Percentiles rank a stretch among this genome's conserved stretches.
These are phyloP conservation scores for Chlorophyllum brunneum DNA, from an alignment of 768 basidiomycete species.

Conservation along the genomic window DNA sequence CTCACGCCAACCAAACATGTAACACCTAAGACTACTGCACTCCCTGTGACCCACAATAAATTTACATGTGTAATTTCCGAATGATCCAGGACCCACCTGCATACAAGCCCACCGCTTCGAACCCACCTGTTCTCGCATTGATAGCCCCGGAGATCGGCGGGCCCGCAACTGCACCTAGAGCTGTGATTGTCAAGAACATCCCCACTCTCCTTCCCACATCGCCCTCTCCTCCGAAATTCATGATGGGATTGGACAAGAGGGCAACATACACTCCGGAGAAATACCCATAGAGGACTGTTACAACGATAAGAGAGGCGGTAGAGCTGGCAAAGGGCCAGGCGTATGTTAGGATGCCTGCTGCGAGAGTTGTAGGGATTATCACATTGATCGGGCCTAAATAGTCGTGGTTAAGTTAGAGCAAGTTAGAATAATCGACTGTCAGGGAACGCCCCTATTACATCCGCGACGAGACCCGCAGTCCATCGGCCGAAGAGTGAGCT, in stretches of 20 bases:
- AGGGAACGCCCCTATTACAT: conserved; percentile 44
- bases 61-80: too few species aligned
- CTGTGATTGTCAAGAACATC: conserved; percentile 57
- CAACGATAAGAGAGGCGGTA: conserved; percentile 41
- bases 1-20: neutral
- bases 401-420: too few species aligned
- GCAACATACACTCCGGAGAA: conserved; percentile 61
- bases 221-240: conserved; percentile 53
- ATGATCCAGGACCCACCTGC: conserved; percentile 46
- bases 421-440: too few species aligned
- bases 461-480: conserved; percentile 47
- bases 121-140: conserved; percentile 47
- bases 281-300: conserved; percentile 67
- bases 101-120: conserved; percentile 50
- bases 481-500: conserved; percentile 62
- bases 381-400: conserved; percentile 36
- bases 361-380: conserved; percentile 60
- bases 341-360: conserved; percentile 59
- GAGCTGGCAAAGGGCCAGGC: conserved; percentile 64
- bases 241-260: conserved; percentile 51
- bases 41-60: too few species aligned
- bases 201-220: conserved; percentile 67
- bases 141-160: conserved; percentile 78
- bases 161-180: conserved; percentile 62
- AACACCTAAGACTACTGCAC: neutral